Conservation (phyloP, 805 yeast species). For the Priceomyces castillae region DNA sequence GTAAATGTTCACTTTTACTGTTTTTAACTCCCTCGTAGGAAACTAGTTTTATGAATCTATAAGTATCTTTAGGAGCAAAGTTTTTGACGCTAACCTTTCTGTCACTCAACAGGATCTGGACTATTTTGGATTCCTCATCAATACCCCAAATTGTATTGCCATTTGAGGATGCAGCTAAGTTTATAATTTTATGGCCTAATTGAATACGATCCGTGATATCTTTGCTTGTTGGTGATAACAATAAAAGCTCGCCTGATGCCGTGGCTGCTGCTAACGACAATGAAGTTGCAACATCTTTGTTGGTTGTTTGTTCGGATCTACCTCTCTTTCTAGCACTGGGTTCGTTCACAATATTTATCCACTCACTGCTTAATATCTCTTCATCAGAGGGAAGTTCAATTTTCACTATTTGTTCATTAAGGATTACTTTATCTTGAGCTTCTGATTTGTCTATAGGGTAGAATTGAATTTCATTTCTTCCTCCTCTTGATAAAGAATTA, state of each 20-base stretch:
- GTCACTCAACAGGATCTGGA: conserved; percentile 25
- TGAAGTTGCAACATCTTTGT: conserved; percentile 7
- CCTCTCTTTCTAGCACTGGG: background rate
- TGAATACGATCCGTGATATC: conserved; percentile 37
- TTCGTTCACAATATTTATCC: conserved; percentile 24
- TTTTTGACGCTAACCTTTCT: conserved; percentile 15
- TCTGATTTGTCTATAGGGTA: conserved; percentile 22
- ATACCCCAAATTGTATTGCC: conserved; percentile 24
- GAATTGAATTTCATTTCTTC: conserved; percentile 47
- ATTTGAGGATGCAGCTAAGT: conserved; percentile 14
- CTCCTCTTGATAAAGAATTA: conserved; percentile 40
- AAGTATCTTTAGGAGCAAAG: background rate
- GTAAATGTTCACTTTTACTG: background rate
- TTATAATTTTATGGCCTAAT: conserved; percentile 19
- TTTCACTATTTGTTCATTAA: conserved; percentile 21
- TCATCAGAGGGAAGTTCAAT: conserved; percentile 44
- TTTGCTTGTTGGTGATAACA: conserved; percentile 44
- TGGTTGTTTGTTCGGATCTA: conserved; percentile 5
- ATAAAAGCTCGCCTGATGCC: conserved; percentile 36
- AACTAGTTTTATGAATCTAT: background rate
- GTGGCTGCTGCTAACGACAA: conserved; percentile 28
- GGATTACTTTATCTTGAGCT: conserved; percentile 10
- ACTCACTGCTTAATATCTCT: conserved; percentile 30
- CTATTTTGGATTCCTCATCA: conserved; percentile 12
- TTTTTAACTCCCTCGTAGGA: background rate